Percentiles rank a stretch among this genome's conserved stretches.
These are phyloP conservation scores for Tulasnella sp. DNA, from an alignment of 768 basidiomycete genomes.

Conservation along the genomic window DNA sequence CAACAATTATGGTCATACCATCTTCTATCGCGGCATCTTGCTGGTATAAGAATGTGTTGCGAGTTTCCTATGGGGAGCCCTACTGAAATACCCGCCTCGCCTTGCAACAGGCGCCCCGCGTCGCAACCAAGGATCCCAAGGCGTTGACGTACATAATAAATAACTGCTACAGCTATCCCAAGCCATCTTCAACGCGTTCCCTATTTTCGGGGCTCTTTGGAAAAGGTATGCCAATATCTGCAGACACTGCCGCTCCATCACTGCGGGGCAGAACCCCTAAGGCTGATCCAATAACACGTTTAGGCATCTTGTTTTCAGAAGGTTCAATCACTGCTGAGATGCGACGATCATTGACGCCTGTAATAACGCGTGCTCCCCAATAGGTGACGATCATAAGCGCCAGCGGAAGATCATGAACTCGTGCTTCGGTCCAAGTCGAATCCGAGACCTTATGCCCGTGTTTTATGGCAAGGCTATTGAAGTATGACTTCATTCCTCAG, in stretches of 20 bases:
- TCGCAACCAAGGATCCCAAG: slow-evolving; percentile 28
- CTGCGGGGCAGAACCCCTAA: slow-evolving; percentile 45
- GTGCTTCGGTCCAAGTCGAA: slow-evolving; percentile 64
- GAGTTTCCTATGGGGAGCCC: not conserved
- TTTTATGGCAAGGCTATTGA: slow-evolving; percentile 60
- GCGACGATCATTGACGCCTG: too few relatives aligned
- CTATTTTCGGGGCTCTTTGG: slow-evolving; percentile 15
- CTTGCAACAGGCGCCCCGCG: not conserved
- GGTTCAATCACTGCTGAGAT: not conserved
- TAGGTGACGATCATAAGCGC: slow-evolving; percentile 27
- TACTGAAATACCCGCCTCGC: not conserved
- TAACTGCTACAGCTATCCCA: slow-evolving; percentile 30
- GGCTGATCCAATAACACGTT: not conserved
- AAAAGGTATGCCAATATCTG: slow-evolving; percentile 14
- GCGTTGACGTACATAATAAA: slow-evolving; percentile 26
- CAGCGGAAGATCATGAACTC: slow-evolving; percentile 50
- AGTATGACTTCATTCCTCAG: slow-evolving; percentile 41
- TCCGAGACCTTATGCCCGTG: slow-evolving; percentile 59
- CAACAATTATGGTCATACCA: slow-evolving; percentile 52
- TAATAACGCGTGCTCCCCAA: not conserved
- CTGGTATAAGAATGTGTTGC: not conserved
- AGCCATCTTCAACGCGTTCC: slow-evolving; percentile 1
- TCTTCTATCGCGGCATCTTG: slow-evolving; percentile 52
- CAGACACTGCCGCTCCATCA: slow-evolving; percentile 49
- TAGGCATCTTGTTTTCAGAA: slow-evolving; percentile 29